Percentiles rank a stretch among this genome's conserved stretches.
These are phyloP conservation scores for Uromyces viciae-fabae DNA, from an alignment of 1,284 basidiomycete species.

Conservation along the genomic window DNA sequence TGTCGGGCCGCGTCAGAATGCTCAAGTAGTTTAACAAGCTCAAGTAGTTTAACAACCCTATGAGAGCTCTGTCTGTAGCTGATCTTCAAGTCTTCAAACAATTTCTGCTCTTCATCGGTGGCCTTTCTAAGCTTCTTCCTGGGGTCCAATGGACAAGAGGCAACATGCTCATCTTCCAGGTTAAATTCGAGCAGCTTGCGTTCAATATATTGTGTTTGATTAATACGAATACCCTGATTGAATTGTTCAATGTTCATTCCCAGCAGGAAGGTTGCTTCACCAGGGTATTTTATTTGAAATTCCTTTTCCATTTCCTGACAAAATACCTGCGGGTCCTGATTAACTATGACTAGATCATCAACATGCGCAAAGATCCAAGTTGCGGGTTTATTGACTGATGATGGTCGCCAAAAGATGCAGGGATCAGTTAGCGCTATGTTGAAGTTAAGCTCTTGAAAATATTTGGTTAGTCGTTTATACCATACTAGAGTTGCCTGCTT, in stretches of 20 bases:
- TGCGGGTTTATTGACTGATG: no score
- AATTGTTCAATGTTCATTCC: neutral
- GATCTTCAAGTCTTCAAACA: neutral
- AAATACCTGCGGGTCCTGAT: neutral
- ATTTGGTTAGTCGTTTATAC: neutral
- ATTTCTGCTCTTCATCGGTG: neutral
- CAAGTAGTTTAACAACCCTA: neutral
- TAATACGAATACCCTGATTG: neutral
- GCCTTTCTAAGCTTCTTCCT: neutral
- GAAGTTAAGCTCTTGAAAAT: neutral
- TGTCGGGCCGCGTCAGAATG: neutral
- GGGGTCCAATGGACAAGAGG: neutral
- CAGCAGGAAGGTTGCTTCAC: neutral
- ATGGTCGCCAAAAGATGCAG: neutral
- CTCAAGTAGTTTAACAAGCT: no score
- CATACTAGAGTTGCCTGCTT: neutral
- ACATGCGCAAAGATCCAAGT: no score
- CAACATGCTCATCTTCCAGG: neutral
- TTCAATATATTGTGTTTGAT: neutral
- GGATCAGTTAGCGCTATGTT: neutral
- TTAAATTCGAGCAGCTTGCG: neutral
- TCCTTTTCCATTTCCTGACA: neutral
- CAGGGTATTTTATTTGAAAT: slow-evolving; percentile 5
- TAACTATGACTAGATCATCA: no score
- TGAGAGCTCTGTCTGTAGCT: neutral